phyloP scores from a whole-genome alignment of 2,329 filamentous ascomycete species.

The Cercospora sp. region DNA sequence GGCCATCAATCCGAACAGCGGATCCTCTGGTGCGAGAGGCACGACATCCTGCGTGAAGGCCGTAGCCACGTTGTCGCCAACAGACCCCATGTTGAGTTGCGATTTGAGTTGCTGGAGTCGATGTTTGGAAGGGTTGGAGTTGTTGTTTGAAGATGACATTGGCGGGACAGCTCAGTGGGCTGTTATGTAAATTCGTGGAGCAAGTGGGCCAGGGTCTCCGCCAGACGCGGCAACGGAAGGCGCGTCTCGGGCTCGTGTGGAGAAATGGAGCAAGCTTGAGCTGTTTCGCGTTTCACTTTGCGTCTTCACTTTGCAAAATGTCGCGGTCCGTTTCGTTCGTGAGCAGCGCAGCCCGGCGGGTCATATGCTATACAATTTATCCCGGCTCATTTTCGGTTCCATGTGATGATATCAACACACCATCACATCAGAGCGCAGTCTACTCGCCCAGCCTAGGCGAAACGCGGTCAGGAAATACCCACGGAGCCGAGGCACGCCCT shows the following conservation, averaged over 20 bases:
- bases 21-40: constrained; percentile 75
- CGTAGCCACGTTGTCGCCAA: constrained; percentile 24
- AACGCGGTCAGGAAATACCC: not conserved
- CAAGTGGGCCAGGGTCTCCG: not conserved
- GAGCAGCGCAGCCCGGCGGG: not conserved
- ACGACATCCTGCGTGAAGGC: constrained; percentile 33
- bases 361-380: not conserved
- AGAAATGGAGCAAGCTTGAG: constrained; percentile 1
- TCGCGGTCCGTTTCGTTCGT: not conserved
- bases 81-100: constrained; percentile 27
- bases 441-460: not conserved
- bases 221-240: constrained; percentile 3
- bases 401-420: constrained; percentile 15
- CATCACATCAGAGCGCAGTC: not conserved
- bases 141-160: constrained; percentile 17
- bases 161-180: constrained; percentile 22
- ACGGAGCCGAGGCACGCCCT: constrained; percentile 12
- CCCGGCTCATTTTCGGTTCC: constrained; percentile 5
- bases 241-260: constrained; percentile 5
- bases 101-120: constrained; percentile 34
- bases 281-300: not conserved
- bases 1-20: constrained; percentile 88
- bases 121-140: constrained; percentile 40
- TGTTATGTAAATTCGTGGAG: constrained; percentile 7
- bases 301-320: not conserved